Conservation (phyloP, 495 filamentous ascomycete genomes). For the Aspergillus avenaceus region DNA sequence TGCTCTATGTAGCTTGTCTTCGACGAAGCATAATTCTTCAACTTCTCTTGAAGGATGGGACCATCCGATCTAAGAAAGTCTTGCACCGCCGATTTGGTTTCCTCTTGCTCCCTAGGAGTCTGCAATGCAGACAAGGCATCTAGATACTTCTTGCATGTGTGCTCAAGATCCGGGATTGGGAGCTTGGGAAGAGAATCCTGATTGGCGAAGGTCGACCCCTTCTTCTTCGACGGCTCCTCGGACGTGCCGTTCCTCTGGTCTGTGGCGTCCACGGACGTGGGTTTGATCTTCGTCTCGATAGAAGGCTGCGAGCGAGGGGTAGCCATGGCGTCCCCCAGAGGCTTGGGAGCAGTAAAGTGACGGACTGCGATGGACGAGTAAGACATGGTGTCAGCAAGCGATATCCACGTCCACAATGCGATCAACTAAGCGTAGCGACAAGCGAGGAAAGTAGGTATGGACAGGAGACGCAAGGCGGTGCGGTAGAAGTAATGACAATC, state of each 20-base stretch:
- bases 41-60: conserved; percentile 76
- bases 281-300: conserved; percentile 18
- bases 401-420: background rate
- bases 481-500: conserved; percentile 93
- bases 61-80: conserved; percentile 87
- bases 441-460: conserved; percentile 70
- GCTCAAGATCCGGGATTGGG: conserved; percentile 88
- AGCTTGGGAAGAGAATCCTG: conserved; percentile 89
- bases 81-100: conserved; percentile 72
- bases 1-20: conserved; percentile 98
- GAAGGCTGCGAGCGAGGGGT: conserved; percentile 13
- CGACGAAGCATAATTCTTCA: conserved; percentile 89
- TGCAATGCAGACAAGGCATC: conserved; percentile 80
- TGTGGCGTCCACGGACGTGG: conserved; percentile 10
- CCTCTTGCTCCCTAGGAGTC: conserved; percentile 71
- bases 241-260: conserved; percentile 21
- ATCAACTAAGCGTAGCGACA: conserved; percentile 62
- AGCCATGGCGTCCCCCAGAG: conserved; percentile 48
- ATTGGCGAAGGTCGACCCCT: conserved; percentile 73
- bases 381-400: conserved; percentile 46
- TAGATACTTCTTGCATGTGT: conserved; percentile 75
- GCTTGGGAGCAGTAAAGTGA: conserved; percentile 62
- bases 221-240: conserved; percentile 33
- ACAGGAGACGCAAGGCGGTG: conserved; percentile 77
- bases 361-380: conserved; percentile 42